Evolutionary conservation across 2,329 filamentous ascomycete genomes (phyloP).

Genomic region (Cladophialophora immunda): DNA sequence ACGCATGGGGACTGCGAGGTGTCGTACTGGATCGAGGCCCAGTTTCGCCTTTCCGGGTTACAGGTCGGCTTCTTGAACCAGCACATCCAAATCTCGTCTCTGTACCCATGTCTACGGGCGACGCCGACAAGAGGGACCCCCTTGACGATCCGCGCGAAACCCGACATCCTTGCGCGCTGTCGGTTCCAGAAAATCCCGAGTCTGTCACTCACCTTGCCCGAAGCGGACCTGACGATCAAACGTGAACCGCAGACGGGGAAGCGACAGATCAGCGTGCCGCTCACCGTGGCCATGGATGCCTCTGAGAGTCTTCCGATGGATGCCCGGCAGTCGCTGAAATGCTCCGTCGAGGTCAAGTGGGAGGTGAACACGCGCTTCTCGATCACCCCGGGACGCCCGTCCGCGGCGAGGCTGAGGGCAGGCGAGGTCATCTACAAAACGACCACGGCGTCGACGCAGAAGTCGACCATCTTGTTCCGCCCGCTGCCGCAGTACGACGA

Average conservation of each 20-base stretch:
- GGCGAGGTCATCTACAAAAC: constrained; percentile 27
- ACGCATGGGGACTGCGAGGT: constrained; percentile 31
- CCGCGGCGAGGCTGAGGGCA: not conserved
- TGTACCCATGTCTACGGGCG: constrained; percentile 27
- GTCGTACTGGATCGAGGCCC: constrained; percentile 35
- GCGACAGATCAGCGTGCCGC: constrained; percentile 27
- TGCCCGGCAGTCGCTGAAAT: constrained; percentile 33
- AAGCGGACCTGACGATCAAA: constrained; percentile 21
- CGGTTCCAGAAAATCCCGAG: constrained; percentile 28
- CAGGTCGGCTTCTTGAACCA: constrained; percentile 30
- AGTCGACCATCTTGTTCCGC: constrained; percentile 31
- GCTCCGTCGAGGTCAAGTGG: constrained; percentile 31
- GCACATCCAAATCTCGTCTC: constrained; percentile 22
- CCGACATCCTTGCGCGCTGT: constrained; percentile 31
- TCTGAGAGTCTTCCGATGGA: constrained; percentile 17
- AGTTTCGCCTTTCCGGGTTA: constrained; percentile 26
- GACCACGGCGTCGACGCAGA: constrained; percentile 28
- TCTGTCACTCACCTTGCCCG: constrained; percentile 28
- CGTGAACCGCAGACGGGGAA: constrained; percentile 17
- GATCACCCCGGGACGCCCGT: not conserved
- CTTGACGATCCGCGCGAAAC: constrained; percentile 27
- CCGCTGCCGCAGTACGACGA: constrained; percentile 32
- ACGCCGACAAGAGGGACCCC: constrained; percentile 17
- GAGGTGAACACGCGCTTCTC: constrained; percentile 31
- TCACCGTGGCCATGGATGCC: constrained; percentile 29